A percentile compares a stretch with the other conserved stretches of the same genome.
Evolutionary conservation across 495 filamentous ascomycete species (phyloP).

Genomic region (Thermochaetoides thermophila): DNA sequence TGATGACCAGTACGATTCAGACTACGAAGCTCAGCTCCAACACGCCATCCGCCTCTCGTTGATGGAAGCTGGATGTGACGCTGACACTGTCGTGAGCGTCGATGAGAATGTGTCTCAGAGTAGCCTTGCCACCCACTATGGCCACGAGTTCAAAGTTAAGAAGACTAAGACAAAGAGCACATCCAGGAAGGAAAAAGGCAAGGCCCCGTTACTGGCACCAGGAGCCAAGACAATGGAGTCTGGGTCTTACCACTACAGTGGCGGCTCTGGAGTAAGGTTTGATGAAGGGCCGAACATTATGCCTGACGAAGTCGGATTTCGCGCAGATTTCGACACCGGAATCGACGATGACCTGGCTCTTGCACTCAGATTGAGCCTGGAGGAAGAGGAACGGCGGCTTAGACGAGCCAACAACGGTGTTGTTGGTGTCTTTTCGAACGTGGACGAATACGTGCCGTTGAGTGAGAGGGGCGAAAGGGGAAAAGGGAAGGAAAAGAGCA

Average conservation of each 20-base stretch:
- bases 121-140: slow-evolving; percentile 16
- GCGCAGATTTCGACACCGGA: no score
- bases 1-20: no score
- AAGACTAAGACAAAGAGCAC: no score
- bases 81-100: slow-evolving; percentile 12
- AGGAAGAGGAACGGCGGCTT: slow-evolving; percentile 72
- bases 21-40: slow-evolving; percentile 61
- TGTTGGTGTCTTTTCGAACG: no score
- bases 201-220: no score
- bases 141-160: slow-evolving; percentile 36
- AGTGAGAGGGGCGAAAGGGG: slow-evolving; percentile 26
- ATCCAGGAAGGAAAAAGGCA: slow-evolving; percentile 18
- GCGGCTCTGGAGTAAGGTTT: no score
- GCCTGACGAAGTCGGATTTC: slow-evolving; percentile 4
- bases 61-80: slow-evolving; percentile 36
- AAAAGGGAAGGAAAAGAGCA: slow-evolving; percentile 26
- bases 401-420: no score
- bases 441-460: slow-evolving; percentile 48
- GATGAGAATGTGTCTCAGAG: neutral
- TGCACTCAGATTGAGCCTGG: slow-evolving; percentile 71
- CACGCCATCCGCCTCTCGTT: slow-evolving; percentile 69
- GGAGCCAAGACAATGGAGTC: no score
- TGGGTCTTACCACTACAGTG: no score
- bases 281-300: neutral
- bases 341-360: slow-evolving; percentile 63